Conservation (phyloP, 495 filamentous ascomycete species). For the Trypethelium eluteriae region DNA sequence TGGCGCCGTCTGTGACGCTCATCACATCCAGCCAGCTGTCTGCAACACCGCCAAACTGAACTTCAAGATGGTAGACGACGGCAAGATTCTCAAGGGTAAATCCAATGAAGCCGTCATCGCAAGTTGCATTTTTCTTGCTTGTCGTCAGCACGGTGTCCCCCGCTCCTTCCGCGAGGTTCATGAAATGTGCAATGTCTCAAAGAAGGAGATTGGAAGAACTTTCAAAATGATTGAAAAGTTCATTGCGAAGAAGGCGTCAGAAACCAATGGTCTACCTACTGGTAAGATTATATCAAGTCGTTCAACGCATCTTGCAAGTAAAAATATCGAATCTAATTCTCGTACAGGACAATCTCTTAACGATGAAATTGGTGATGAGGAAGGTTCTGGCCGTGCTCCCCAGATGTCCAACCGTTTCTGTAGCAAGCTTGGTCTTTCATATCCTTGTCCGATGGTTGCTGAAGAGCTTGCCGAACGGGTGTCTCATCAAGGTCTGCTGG, state of each 20-base stretch:
- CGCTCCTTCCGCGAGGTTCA: conserved; percentile 92
- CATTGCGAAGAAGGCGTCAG: conserved; percentile 45
- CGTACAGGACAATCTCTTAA: neutral
- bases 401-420: conserved; percentile 86
- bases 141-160: conserved; percentile 75
- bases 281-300: neutral
- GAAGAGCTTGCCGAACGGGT: conserved; percentile 66
- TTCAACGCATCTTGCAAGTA: neutral
- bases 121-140: conserved; percentile 94
- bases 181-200: conserved; percentile 81
- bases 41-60: conserved; percentile 85
- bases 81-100: conserved; percentile 90
- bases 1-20: conserved; percentile 74
- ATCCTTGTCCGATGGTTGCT: conserved; percentile 61
- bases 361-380: conserved; percentile 4
- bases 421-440: conserved; percentile 64
- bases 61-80: conserved; percentile 87
- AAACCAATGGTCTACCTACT: conserved; percentile 44
- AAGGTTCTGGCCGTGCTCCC: neutral
- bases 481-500: conserved; percentile 63
- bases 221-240: conserved; percentile 91
- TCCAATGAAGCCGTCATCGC: conserved; percentile 89
- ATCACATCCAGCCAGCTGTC: conserved; percentile 69
- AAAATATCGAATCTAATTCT: neutral
- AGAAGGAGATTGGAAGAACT: conserved; percentile 93